Conservation (phyloP, 768 basidiomycete species). For the Sarcomyxa edulis region DNA sequence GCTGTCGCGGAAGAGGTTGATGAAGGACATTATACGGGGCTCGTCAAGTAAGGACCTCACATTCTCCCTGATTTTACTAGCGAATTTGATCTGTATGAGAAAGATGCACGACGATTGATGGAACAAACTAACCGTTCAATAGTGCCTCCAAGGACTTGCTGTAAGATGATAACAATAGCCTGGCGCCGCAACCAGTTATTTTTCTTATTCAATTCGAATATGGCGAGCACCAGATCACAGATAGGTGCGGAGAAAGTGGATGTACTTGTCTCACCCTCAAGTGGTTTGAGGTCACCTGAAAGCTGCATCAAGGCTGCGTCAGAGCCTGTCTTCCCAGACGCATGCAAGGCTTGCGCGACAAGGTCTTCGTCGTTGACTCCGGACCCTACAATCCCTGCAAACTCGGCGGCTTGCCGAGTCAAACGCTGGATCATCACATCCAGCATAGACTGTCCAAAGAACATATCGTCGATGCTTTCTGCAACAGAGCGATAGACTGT, state of each 20-base stretch:
- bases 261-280: constrained; percentile 85
- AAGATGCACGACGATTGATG: constrained; percentile 1
- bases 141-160: constrained; percentile 92
- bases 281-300: constrained; percentile 70
- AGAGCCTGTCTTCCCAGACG: constrained; percentile 57
- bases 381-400: constrained; percentile 77
- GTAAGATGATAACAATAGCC: constrained; percentile 93
- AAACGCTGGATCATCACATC: constrained; percentile 92
- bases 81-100: not conserved
- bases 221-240: constrained; percentile 86
- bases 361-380: constrained; percentile 81
- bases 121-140: constrained; percentile 74
- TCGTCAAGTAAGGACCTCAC: constrained; percentile 62
- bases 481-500: constrained; percentile 89
- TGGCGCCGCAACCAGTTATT: constrained; percentile 96
- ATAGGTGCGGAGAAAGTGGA: constrained; percentile 92
- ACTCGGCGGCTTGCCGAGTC: constrained; percentile 84
- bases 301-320: constrained; percentile 71
- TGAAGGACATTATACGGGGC: constrained; percentile 58
- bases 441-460: constrained; percentile 93
- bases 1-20: constrained; percentile 63
- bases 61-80: constrained; percentile 87
- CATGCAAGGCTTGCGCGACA: constrained; percentile 73
- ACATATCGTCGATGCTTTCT: constrained; percentile 95
- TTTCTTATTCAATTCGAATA: constrained; percentile 93